Base-by-base conservation (phyloP, 768 basidiomycete species). In the Ramaria sp. region DNA sequence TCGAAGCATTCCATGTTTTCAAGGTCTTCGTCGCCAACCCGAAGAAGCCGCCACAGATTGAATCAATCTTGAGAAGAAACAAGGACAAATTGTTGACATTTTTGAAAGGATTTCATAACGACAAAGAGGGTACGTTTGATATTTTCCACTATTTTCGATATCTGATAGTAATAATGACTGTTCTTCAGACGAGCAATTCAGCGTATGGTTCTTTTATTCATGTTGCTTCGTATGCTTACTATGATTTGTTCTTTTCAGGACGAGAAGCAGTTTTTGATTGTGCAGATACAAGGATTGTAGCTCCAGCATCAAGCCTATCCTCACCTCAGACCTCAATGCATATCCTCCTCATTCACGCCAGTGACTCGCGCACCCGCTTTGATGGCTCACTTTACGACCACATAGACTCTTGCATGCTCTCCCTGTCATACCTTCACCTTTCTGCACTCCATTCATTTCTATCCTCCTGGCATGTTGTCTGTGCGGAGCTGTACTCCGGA, bases 21-120 rank as follows among this genome's bases (percentile, higher is more conserved):
- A 99, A 98, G 81, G 90, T 99, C 13, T 99, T 99, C 63, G 96
- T 99, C 38, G 96, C 96, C 36, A 99, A 99, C 66, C 96, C 96
- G 27, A 96, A 96, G 82, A 99, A 99, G 66, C 95, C 96, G 5
- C 83, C 89, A 38, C 88, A 94, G 65, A 96, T 99, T 57, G 93
- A 94, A 63, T 71, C 69, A 37, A 99, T 99, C 57, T 75, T 99
- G 12, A 74, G 88, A 57, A 70, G 96, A 61, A 99, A 99, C 70
- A 93, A 89, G 77, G 93, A 95, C 18, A 96, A 95, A 65, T 73
- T 99, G 12, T 71, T 98, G 49, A 71, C 72, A 16, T 99, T 98
- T 73, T 71, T 99, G 58, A 88, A 86, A 67, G 78, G 78, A 50
- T 99, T 99, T 75, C 95, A 98, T 66, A 97, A 96, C 64, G 96